Conservation (phyloP, 208 protist genomes). For the Trypanosoma vivax region DNA sequence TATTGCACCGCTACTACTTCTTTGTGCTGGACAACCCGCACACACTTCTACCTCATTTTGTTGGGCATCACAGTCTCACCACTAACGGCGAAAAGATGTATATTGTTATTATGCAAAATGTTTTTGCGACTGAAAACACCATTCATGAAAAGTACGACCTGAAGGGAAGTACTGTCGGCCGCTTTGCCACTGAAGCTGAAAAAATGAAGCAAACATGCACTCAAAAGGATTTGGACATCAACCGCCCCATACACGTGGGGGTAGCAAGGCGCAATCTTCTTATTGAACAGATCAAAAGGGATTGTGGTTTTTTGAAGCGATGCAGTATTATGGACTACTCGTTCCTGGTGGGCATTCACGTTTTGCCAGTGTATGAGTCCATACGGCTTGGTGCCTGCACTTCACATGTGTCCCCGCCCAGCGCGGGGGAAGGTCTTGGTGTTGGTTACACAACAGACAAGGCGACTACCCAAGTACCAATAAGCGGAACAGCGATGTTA, state of each 20-base stretch:
- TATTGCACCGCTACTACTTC: conserved; percentile 88
- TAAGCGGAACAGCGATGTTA: too few species aligned
- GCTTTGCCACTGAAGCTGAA: conserved; percentile 76
- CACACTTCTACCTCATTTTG: conserved; percentile 89
- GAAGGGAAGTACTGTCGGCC: conserved; percentile 90
- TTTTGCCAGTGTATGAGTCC: conserved; percentile 20
- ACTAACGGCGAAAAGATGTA: conserved; percentile 60
- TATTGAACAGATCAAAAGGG: conserved; percentile 81
- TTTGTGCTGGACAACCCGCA: conserved; percentile 85
- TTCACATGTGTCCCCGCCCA: background rate
- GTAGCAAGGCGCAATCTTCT: conserved; percentile 48
- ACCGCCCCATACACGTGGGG: conserved; percentile 72
- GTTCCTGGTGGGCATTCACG: conserved; percentile 88
- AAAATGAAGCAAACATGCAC: conserved; percentile 77
- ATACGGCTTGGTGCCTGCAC: background rate
- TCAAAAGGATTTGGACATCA: conserved; percentile 90
- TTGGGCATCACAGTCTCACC: conserved; percentile 76
- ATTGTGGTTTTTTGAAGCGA: conserved; percentile 83
- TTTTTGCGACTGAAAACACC: conserved; percentile 85
- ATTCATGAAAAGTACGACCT: conserved; percentile 93
- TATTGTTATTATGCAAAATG: conserved; percentile 93
- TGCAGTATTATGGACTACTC: conserved; percentile 93
- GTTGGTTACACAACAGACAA: too few species aligned
- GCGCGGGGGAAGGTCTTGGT: background rate
- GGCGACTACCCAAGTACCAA: too few species aligned